Base-by-base conservation (phyloP, 2,329 filamentous ascomycete species). In the Alternaria ventricosa region DNA sequence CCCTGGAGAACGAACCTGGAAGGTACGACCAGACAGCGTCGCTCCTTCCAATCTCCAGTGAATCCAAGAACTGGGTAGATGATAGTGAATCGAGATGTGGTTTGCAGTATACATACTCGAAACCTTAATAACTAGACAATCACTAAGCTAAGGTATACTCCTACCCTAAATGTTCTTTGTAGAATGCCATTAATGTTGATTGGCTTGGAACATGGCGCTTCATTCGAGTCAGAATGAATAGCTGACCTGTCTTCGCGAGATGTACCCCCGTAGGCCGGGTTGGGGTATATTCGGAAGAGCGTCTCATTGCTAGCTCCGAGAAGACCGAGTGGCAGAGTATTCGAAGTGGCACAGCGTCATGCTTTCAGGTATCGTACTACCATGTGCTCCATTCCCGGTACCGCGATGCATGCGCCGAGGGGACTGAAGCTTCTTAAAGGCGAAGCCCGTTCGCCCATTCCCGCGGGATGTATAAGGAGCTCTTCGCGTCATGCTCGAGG, bases 281-380 rank as follows among this genome's bases (percentile, higher is more conserved):
- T 18, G 36, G 3, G 3, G n/a, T 41, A 1, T 41, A 10, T 18
- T 18, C 5, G n/a, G n/a, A 41, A 41, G 2, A 41, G 36, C 9
- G 2, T 6, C 2, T 41, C 9, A 10, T 41, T 11, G n/a, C 36
- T 18, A 41, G 36, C n/a, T 41, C 36, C 15, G 36, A 18, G 36
- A 6, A 18, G 18, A 6, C n/a, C n/a, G 36, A 18, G 9, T 41
- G n/a, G n/a, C 36, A 11, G 36, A 41, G 1, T 2, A 8, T 6
- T 41, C 1, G 36, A 11, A 1, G 0, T 2, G 1, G 18, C 1
- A 41, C 36, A 41, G n/a, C n/a, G 0, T 1, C 36, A 41, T 41
- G 36, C 15, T 41, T 41, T 41, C 36, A 41, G 36, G 8, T 18
- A 11, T 18, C 1, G n/a, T 41, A 11, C 8, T 41, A 18, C 2